Conservation (phyloP, 768 basidiomycete genomes). For the Filobasidium wieringae region DNA sequence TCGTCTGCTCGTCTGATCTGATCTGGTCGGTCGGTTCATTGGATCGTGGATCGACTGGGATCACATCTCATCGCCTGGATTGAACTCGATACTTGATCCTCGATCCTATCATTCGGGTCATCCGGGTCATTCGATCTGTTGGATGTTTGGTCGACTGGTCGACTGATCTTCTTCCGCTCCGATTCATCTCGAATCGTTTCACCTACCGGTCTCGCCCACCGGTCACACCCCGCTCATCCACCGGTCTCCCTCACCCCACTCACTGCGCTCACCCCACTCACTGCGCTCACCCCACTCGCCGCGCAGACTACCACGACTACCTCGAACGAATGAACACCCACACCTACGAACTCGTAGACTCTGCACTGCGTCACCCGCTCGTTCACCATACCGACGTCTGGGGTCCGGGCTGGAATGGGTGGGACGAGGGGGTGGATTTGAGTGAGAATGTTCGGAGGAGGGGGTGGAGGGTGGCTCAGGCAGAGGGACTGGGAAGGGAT, state of each 20-base stretch:
- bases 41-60: too few relatives aligned
- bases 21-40: too few relatives aligned
- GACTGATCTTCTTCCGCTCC: too few relatives aligned
- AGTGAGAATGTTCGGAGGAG: conserved; percentile 30
- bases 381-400: conserved; percentile 33
- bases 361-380: conserved; percentile 33
- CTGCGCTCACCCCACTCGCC: not conserved
- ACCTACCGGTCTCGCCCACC: too few relatives aligned
- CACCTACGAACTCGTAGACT: conserved; percentile 39
- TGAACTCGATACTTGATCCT: too few relatives aligned
- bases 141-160: too few relatives aligned
- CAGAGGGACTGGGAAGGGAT: not conserved
- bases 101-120: too few relatives aligned
- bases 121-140: too few relatives aligned
- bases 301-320: conserved; percentile 34
- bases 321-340: conserved; percentile 38
- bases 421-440: conserved; percentile 24
- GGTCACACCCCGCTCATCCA: too few relatives aligned
- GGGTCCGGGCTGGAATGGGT: conserved; percentile 39
- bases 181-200: too few relatives aligned
- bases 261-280: not conserved
- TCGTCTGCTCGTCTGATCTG: too few relatives aligned
- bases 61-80: too few relatives aligned
- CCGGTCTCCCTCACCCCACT: not conserved
- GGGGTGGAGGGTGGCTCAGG: conserved; percentile 13